Evolutionary conservation across 805 yeast genomes (phyloP).

Genomic region (Wickerhamiella occidentalis): DNA sequence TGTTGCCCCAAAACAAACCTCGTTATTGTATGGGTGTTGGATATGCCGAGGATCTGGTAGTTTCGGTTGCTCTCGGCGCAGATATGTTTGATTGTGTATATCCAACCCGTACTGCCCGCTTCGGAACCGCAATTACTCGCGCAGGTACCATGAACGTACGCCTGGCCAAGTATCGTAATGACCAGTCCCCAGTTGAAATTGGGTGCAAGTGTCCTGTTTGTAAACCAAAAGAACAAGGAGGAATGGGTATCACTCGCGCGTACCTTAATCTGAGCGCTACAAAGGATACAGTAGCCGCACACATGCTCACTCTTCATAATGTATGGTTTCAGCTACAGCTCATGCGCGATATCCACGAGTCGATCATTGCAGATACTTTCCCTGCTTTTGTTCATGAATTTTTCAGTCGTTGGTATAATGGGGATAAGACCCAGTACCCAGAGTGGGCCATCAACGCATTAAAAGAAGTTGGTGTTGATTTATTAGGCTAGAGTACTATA

Average conservation of each 20-base stretch:
- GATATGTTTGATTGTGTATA: conserved; percentile 38
- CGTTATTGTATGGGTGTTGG: conserved; percentile 39
- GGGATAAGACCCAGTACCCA: conserved; percentile 28
- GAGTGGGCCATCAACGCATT: conserved; percentile 35
- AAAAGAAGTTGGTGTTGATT: conserved; percentile 27
- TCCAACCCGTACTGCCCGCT: conserved; percentile 35
- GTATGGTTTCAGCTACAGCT: conserved; percentile 34
- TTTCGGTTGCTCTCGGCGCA: conserved; percentile 36
- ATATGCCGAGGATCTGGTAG: conserved; percentile 37
- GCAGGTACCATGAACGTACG: conserved; percentile 30
- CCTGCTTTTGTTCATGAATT: conserved; percentile 30
- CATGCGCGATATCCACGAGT: conserved; percentile 31
- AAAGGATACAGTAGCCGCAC: conserved; percentile 36
- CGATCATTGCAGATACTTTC: conserved; percentile 31
- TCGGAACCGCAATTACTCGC: conserved; percentile 35
- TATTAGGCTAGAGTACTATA: conserved; percentile 9
- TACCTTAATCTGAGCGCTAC: conserved; percentile 29
- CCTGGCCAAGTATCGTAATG: conserved; percentile 28
- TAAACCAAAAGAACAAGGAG: conserved; percentile 25
- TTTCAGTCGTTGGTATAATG: conserved; percentile 28
- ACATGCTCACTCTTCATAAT: conserved; percentile 33
- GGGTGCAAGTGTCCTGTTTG: conserved; percentile 35
- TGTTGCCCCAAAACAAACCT: conserved; percentile 33
- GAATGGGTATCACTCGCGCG: conserved; percentile 31
- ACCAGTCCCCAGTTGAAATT: conserved; percentile 29